Evolutionary conservation across 225 moss, liverwort and hornwort species (phyloP).

Genomic region (Takakia lepidozioides): DNA sequence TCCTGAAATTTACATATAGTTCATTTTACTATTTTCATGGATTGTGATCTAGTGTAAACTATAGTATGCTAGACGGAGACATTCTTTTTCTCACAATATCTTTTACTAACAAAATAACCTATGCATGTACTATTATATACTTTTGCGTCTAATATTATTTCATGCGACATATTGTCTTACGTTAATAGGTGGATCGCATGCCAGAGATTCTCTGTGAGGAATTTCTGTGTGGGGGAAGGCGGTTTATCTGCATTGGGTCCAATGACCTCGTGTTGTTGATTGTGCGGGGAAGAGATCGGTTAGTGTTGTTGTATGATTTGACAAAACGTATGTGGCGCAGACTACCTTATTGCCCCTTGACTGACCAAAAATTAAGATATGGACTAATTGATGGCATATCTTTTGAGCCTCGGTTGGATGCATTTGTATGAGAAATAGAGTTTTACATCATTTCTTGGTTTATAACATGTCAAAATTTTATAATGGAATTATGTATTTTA

Average conservation of each 20-base stretch:
- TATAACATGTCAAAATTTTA: too few species aligned
- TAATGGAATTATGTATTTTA: too few species aligned
- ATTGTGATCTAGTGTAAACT: too few species aligned
- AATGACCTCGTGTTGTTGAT: conserved; percentile 38
- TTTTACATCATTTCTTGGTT: too few species aligned
- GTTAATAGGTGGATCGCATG: conserved; percentile 39
- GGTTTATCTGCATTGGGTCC: conserved; percentile 44
- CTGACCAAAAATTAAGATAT: conserved; percentile 48
- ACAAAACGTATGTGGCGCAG: conserved; percentile 30
- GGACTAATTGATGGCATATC: conserved; percentile 64
- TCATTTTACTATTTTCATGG: too few species aligned
- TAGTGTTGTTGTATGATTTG: conserved; percentile 39
- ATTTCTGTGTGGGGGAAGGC: conserved; percentile 38
- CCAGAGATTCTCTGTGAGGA: conserved; percentile 43
- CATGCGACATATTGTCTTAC: too few species aligned
- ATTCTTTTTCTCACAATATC: too few species aligned
- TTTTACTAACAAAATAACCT: too few species aligned
- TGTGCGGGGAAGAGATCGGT: conserved; percentile 33
- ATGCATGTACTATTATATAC: too few species aligned
- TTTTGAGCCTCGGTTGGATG: conserved; percentile 46
- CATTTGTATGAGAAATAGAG: conserved; percentile 15
- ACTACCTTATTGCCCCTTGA: conserved; percentile 34
- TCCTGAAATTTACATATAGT: too few species aligned
- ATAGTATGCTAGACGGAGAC: too few species aligned
- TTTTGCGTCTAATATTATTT: too few species aligned